A percentile compares a stretch with the other conserved stretches of the same genome.
phyloP scores from a whole-genome alignment of 345 rosid species.

The Arabidopsis thaliana region DNA sequence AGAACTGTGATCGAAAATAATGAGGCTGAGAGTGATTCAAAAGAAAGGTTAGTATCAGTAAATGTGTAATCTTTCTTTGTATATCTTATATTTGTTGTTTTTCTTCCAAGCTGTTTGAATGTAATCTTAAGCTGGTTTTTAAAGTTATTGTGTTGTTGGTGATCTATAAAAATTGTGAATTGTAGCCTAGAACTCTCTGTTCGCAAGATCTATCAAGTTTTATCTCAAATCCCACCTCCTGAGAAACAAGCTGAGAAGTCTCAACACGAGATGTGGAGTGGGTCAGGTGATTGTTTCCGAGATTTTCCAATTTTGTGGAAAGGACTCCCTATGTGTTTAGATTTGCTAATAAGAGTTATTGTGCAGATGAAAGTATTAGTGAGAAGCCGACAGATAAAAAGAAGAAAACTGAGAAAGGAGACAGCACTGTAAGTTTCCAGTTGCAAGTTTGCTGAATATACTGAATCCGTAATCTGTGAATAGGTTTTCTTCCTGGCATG shows the following conservation, averaged over 20 bases:
- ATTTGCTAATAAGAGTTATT: slow-evolving; percentile 20
- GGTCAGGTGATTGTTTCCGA: slow-evolving; percentile 59
- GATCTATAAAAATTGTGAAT: slow-evolving; percentile 11
- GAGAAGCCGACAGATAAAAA: slow-evolving; percentile 43
- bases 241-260: slow-evolving; percentile 53
- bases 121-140: neutral
- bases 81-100: neutral
- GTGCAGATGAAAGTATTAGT: slow-evolving; percentile 32
- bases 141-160: neutral
- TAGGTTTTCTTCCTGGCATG: neutral
- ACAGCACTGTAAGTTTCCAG: slow-evolving; percentile 52
- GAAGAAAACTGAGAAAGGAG: slow-evolving; percentile 47
- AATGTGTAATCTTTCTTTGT: slow-evolving; percentile 6
- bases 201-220: slow-evolving; percentile 57
- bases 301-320: slow-evolving; percentile 5
- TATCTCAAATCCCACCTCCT: slow-evolving; percentile 62
- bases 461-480: neutral
- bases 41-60: slow-evolving; percentile 56
- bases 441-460: neutral
- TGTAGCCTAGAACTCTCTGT: slow-evolving; percentile 62
- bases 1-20: slow-evolving; percentile 16
- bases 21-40: slow-evolving; percentile 40
- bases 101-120: neutral
- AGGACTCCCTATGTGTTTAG: neutral
- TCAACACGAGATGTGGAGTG: slow-evolving; percentile 79